Conservation (phyloP, 2,329 filamentous ascomycete species). For the Leptodontidium sp. region DNA sequence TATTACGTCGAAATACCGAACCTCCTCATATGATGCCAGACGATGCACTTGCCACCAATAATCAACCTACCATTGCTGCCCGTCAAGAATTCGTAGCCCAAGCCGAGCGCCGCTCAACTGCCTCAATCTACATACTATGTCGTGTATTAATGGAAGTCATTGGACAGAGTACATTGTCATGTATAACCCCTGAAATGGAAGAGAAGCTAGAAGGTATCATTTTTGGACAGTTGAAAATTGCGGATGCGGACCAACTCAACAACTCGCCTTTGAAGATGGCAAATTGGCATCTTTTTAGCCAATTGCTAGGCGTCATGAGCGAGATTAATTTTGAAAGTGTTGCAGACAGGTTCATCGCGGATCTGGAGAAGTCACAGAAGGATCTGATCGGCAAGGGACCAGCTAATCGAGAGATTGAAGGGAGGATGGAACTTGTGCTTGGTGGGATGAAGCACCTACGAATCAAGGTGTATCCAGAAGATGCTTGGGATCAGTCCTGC, state of each 20-base stretch:
- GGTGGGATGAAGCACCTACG: conserved; percentile 91
- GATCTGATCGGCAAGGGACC: conserved; percentile 77
- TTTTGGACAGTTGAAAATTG: conserved; percentile 91
- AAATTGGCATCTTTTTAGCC: conserved; percentile 95
- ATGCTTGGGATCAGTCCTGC: conserved; percentile 85
- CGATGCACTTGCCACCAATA: conserved; percentile 31
- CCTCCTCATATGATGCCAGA: conserved; percentile 52
- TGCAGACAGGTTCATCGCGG: conserved; percentile 79
- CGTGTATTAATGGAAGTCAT: conserved; percentile 94
- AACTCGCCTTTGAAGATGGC: conserved; percentile 85
- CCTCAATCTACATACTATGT: conserved; percentile 96
- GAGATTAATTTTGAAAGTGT: conserved; percentile 89
- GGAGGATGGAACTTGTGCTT: conserved; percentile 85
- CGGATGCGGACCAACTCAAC: conserved; percentile 81
- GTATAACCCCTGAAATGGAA: conserved; percentile 89
- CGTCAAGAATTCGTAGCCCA: conserved; percentile 77
- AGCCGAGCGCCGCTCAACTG: conserved; percentile 87
- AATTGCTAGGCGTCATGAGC: conserved; percentile 95
- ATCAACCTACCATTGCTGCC: conserved; percentile 48
- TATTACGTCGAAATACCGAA: conserved; percentile 79
- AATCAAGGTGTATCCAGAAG: conserved; percentile 75
- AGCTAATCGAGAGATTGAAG: conserved; percentile 73
- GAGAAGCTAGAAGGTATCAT: conserved; percentile 95
- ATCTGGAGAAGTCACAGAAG: conserved; percentile 80
- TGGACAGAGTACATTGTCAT: conserved; percentile 82